Conservation (phyloP, 306 rosid species). For the Citrullus mucosospermus region DNA sequence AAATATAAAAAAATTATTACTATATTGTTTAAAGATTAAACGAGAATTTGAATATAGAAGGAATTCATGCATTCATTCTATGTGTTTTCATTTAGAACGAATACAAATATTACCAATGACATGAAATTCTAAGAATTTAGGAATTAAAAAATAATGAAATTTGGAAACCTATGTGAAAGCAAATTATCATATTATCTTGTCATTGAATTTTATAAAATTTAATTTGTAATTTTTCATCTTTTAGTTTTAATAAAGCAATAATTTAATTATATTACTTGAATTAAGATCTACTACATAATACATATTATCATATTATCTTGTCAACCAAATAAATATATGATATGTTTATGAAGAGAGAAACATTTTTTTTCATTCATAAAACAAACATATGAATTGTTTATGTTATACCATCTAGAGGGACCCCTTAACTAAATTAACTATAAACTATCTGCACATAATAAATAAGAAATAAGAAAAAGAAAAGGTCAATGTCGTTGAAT, state of each 20-base stretch:
- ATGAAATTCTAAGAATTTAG: no score
- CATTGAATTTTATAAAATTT: neutral
- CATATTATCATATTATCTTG: no score
- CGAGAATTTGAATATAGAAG: no score
- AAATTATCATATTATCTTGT: no score
- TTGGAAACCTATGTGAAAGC: neutral
- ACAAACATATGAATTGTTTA: neutral
- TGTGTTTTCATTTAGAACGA: no score
- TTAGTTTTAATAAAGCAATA: neutral
- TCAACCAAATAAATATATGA: no score
- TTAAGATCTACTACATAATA: neutral
- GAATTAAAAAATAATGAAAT: no score
- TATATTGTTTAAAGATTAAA: no score
- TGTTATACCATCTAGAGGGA: neutral
- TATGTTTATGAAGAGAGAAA: neutral
- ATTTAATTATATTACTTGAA: neutral
- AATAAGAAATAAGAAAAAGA: neutral
- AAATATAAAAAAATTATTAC: no score
- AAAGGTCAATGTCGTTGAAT: neutral
- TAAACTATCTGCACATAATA: neutral
- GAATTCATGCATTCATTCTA: no score
- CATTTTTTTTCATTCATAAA: neutral
- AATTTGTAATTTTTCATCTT: neutral
- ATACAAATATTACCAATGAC: no score
- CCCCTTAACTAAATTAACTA: conserved; percentile 2